Percentiles rank a stretch among this genome's conserved stretches.
Conservation (phyloP, 202 grass and related monocot species). For the Setaria italica region DNA sequence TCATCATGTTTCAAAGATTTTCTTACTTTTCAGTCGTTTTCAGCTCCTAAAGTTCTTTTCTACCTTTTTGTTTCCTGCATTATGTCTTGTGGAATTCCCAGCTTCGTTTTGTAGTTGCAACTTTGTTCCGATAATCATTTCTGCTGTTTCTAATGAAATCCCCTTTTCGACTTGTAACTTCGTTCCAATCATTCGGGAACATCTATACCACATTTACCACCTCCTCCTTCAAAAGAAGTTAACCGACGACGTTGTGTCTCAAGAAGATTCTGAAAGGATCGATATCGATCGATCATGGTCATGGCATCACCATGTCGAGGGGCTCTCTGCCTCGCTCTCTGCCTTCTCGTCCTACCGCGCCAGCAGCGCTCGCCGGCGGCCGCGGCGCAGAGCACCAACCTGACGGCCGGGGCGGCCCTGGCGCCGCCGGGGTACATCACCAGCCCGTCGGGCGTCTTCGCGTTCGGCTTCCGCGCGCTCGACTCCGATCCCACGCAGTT, state of each 20-base stretch:
- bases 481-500: slow-evolving; percentile 20
- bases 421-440: slow-evolving; percentile 28
- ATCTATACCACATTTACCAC: not conserved
- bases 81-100: too few relatives aligned
- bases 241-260: too few relatives aligned
- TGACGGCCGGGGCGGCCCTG: not conserved
- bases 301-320: not conserved
- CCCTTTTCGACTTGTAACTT: too few relatives aligned
- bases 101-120: too few relatives aligned
- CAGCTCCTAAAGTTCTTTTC: too few relatives aligned
- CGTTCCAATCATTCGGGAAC: too few relatives aligned
- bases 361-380: not conserved
- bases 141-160: too few relatives aligned
- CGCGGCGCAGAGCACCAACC: not conserved
- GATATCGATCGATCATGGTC: too few relatives aligned
- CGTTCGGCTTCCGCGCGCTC: slow-evolving; percentile 34
- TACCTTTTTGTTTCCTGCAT: too few relatives aligned
- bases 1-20: not conserved
- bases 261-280: not conserved
- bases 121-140: too few relatives aligned
- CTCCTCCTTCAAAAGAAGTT: too few relatives aligned
- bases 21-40: too few relatives aligned
- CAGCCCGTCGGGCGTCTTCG: slow-evolving; percentile 34
- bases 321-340: not conserved
- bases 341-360: not conserved